Evolutionary conservation across 176 grass and related monocot species (phyloP), one percentile per base, ranked within the genome.

Genomic region (Hordeum marinum): DNA sequence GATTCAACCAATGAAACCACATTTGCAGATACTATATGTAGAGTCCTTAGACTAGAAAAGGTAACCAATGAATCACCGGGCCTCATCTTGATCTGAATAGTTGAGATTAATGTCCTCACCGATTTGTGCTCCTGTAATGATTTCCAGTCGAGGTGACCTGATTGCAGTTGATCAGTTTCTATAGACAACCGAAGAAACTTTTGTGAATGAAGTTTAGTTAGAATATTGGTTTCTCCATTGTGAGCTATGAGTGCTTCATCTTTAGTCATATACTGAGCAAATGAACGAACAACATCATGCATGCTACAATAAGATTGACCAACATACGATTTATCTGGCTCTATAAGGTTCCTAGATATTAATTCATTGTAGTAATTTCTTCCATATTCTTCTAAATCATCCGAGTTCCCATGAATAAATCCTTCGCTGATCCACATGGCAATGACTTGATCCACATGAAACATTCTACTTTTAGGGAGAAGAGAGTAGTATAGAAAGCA

Each of bases 201-300:
- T 21, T 57, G 6, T 57, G 52, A 21, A 57, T 21, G 14, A 21
- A 8, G 13, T 39, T 48, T n/a, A 7, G 4, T 0, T 20, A 3
- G 1, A 14, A 29, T 63, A 63, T 10, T 12, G 4, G 14, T 48
- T 3, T 48, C 4, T 14, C 17, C 29, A 0, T 3, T 11, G 1
- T 52, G 43, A 46, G 12, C 52, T 48, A 65, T 46, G 18, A 66
- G 9, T 55, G 82, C 61, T 77, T 84, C 64, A 25, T 63, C 41
- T 34, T 7, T 58, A 11, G 84, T 32, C 3, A 90, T 8, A 68
- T 65, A 55, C 0, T 83, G 73, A 46, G 84, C 79, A 67, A 90
- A 85, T 34, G 40, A 78, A 3, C 71, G 83, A 9, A 86, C 63
- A 50, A 90, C 78, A 46, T 85, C 88, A 4, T 90, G 88, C 73